These are phyloP conservation scores for Psidium friedrichsthalianum DNA, from an alignment of 345 rosid species.

Conservation along the genomic window DNA sequence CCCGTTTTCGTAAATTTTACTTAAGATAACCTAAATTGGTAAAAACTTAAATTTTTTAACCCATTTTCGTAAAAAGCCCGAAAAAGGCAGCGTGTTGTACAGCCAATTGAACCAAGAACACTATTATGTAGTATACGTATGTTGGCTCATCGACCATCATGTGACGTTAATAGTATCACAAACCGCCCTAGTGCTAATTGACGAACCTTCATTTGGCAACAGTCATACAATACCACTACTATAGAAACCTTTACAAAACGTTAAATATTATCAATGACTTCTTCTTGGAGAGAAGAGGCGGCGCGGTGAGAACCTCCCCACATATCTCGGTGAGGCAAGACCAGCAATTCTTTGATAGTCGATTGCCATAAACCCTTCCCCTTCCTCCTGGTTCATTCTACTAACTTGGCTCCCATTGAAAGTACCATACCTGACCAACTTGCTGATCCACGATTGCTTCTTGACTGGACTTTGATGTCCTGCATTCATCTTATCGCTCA, in stretches of 20 bases:
- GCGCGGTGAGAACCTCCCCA: slow-evolving; percentile 57
- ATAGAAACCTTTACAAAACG: not conserved
- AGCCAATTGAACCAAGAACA: not conserved
- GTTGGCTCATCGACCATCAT: not conserved
- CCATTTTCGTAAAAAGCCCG: no score
- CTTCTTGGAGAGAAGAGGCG: slow-evolving; percentile 47
- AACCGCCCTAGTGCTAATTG: not conserved
- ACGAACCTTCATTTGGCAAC: not conserved
- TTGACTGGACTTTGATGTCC: slow-evolving; percentile 17
- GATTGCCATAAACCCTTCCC: slow-evolving; percentile 24
- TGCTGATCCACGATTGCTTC: slow-evolving; percentile 67
- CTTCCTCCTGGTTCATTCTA: slow-evolving; percentile 13
- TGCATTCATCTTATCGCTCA: slow-evolving; percentile 51
- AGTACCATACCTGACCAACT: slow-evolving; percentile 49
- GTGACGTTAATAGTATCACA: not conserved
- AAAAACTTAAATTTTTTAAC: no score
- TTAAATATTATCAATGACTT: slow-evolving; percentile 3
- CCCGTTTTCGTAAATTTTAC: no score
- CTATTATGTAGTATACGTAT: not conserved
- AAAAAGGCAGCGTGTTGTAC: not conserved
- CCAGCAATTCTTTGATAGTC: slow-evolving; percentile 23
- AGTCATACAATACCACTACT: not conserved
- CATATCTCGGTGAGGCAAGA: slow-evolving; percentile 9
- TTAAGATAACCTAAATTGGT: no score
- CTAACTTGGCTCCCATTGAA: slow-evolving; percentile 23